Conservation (phyloP, 495 filamentous ascomycete genomes). For the Penicillium argentinense region DNA sequence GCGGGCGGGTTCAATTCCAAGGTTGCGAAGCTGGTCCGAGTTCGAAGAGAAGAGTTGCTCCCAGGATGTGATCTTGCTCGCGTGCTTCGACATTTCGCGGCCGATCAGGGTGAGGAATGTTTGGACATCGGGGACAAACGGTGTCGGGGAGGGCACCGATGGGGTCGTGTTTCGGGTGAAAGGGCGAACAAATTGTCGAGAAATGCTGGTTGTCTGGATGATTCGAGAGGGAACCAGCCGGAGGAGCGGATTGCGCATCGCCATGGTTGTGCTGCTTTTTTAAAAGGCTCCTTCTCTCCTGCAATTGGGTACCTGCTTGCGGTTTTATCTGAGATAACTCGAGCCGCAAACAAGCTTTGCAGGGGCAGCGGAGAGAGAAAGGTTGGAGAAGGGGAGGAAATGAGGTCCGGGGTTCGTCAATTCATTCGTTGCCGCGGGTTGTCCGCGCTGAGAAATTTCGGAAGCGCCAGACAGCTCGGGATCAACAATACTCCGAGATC, state of each 20-base stretch:
- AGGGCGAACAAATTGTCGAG: constrained; percentile 33
- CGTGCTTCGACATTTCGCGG: constrained; percentile 76
- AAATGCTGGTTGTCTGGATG: constrained; percentile 23
- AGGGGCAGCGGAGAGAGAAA: not conserved
- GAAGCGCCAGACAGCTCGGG: constrained; percentile 22
- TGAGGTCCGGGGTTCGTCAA: not conserved
- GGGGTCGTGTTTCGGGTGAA: constrained; percentile 29
- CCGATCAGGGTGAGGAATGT: constrained; percentile 94
- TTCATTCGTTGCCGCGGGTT: constrained; percentile 9
- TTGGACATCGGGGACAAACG: constrained; percentile 82
- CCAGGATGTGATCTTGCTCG: constrained; percentile 81
- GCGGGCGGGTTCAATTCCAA: constrained; percentile 84
- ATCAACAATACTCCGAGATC: constrained; percentile 47
- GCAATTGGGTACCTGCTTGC: too few relatives aligned
- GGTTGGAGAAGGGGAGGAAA: not conserved
- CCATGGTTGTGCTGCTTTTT: too few relatives aligned
- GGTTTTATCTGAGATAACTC: too few relatives aligned
- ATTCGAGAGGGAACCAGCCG: constrained; percentile 28
- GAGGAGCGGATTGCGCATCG: constrained; percentile 33
- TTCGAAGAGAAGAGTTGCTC: constrained; percentile 78
- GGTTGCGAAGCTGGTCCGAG: constrained; percentile 72
- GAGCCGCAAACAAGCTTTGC: too few relatives aligned
- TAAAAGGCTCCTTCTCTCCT: too few relatives aligned
- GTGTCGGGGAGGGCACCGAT: constrained; percentile 68
- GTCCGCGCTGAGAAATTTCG: constrained; percentile 36